A percentile compares a stretch with the other conserved stretches of the same genome.
Evolutionary conservation across 1,284 basidiomycete species (phyloP).

Genomic region (Ustilago tritici): DNA sequence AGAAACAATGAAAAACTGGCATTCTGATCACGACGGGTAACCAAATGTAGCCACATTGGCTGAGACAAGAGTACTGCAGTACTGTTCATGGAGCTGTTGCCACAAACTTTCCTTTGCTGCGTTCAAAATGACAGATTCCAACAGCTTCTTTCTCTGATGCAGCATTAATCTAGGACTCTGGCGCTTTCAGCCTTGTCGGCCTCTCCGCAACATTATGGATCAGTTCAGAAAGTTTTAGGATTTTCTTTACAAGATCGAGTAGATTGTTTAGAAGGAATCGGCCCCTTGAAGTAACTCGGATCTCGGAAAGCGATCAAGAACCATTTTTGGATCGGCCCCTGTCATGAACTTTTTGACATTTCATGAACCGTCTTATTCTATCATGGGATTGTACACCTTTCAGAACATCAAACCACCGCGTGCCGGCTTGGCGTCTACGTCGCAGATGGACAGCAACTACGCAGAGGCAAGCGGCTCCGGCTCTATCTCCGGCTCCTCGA

Average conservation of each 20-base stretch:
- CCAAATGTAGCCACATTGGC: not conserved
- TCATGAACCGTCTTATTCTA: not conserved
- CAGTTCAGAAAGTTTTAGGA: not conserved
- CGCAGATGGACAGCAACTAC: conserved; percentile 16
- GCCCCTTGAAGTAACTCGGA: not conserved
- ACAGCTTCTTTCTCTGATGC: not conserved
- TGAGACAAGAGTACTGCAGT: not conserved
- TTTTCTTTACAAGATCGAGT: not conserved
- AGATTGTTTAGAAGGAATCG: not conserved
- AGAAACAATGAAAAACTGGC: not conserved
- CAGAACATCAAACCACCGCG: not conserved
- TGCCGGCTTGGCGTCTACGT: not conserved
- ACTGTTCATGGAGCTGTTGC: too few relatives aligned
- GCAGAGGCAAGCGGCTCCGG: conserved; percentile 23
- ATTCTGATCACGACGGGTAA: not conserved
- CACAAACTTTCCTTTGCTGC: too few relatives aligned
- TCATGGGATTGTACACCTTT: not conserved
- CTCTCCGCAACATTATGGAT: not conserved
- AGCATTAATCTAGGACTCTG: not conserved
- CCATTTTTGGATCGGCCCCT: not conserved
- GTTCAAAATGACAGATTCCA: too few relatives aligned
- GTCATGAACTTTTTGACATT: conserved; percentile 8
- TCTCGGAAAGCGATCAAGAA: not conserved
- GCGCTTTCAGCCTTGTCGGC: conserved; percentile 4
- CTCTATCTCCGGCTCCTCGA: not conserved